Evolutionary conservation across 805 yeast genomes (phyloP), one percentile per base, ranked within the genome.

Genomic region (Nadsonia fulvescens): DNA sequence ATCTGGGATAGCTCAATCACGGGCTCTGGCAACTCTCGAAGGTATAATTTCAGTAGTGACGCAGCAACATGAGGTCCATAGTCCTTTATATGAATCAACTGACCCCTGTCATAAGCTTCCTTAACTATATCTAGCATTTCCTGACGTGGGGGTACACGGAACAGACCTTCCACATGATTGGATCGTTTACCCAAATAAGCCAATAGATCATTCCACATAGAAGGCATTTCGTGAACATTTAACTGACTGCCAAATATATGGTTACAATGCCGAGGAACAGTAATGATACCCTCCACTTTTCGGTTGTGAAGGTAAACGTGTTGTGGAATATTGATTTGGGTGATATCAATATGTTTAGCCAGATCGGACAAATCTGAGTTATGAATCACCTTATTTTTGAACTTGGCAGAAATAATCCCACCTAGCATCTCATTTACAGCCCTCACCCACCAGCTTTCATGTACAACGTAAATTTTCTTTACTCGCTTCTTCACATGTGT

Each of bases 391-490:
- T 58, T 58, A 12, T 40, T 35, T 20, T 43, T 35, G 40, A 59
- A 54, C 34, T 66, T 68, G 29, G 62, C 49, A 28, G 60, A 56
- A 29, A 68, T 51, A 2, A 76, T 70, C 40, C 72, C 75, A 30
- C 70, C 58, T 32, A 78, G 53, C 13, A 81, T 61, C 28, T 76
- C 82, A 9, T 75, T 64, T 18, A 79, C 62, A 0, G 92, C 72
- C 38, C 81, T 67, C 14, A 79, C 65, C 50, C 83, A 65, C 89
- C 94, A 82, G 24, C 76, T 73, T 37, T 83, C 94, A 49, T 86
- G 95, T 3, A 86, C 92, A 15, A 83, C 63, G 35, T 72, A 75
- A 3, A 81, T 56, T 40, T 68, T 72, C 27, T 54, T 52, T 22
- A 86, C 49, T 29, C 63, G 56, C 27, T 63, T 61, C 32, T 66